A percentile compares a stretch with the other conserved stretches of the same genome.
These are phyloP conservation scores for Chimonanthus praecox DNA, from an alignment of 164 flowering plant species.

Conservation along the genomic window DNA sequence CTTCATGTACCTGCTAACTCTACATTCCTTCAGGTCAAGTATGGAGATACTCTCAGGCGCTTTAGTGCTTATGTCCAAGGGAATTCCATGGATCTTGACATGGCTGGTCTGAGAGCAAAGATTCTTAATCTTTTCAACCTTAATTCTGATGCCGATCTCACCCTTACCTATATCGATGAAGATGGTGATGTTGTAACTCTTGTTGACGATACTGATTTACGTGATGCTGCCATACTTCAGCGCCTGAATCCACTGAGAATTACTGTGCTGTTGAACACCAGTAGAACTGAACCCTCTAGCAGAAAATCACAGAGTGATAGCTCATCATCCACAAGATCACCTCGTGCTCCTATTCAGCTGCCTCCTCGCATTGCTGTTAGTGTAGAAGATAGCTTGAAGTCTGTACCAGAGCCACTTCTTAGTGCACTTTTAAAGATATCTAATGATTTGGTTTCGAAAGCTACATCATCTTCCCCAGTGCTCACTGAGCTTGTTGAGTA, in stretches of 20 bases:
- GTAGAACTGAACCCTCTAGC: constrained; percentile 15
- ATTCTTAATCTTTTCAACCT: constrained; percentile 51
- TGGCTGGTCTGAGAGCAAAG: constrained; percentile 52
- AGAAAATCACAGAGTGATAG: constrained; percentile 32
- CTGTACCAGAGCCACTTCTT: constrained; percentile 51
- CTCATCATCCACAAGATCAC: constrained; percentile 49
- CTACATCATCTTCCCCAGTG: constrained; percentile 36
- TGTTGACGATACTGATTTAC: constrained; percentile 69
- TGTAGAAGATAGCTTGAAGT: constrained; percentile 38
- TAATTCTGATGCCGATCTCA: constrained; percentile 42
- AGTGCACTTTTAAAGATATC: constrained; percentile 37
- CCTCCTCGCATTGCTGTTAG: constrained; percentile 16
- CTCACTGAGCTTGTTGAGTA: constrained; percentile 44
- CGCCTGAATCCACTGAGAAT: constrained; percentile 66
- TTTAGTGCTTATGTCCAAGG: constrained; percentile 41
- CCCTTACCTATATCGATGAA: constrained; percentile 70
- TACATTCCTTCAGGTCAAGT: constrained; percentile 53
- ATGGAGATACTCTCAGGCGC: constrained; percentile 74
- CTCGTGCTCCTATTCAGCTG: constrained; percentile 19
- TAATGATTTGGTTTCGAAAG: constrained; percentile 20
- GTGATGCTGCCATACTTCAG: constrained; percentile 60
- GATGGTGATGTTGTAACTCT: constrained; percentile 77
- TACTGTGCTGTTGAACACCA: constrained; percentile 33
- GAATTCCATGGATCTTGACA: constrained; percentile 42
- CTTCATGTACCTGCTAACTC: neutral